These are phyloP conservation scores for Pseudoscleropodium purum DNA, from an alignment of 225 moss, liverwort and hornwort genomes.

Conservation along the genomic window DNA sequence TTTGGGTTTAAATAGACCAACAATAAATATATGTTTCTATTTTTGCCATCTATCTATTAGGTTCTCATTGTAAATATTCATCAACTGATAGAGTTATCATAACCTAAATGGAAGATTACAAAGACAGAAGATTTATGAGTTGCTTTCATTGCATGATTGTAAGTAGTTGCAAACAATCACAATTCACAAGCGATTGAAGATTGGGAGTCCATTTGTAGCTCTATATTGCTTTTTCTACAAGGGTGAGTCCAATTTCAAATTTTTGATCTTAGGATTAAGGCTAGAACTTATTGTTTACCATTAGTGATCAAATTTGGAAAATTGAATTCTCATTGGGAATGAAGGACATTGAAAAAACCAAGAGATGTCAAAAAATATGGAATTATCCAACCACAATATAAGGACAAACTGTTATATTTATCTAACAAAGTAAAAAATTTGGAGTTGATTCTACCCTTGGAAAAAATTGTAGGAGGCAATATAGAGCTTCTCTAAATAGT, in stretches of 20 bases:
- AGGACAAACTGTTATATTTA: not conserved
- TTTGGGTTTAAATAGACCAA: too few relatives aligned
- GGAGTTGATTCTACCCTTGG: not conserved
- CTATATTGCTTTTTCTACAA: not conserved
- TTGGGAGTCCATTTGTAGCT: too few relatives aligned
- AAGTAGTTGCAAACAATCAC: too few relatives aligned
- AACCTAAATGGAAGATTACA: too few relatives aligned
- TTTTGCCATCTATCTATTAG: not conserved
- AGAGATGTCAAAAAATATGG: accelerated
- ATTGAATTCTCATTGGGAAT: not conserved
- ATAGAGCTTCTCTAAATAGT: not conserved
- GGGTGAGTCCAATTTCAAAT: not conserved
- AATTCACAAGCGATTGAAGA: too few relatives aligned
- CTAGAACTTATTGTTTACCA: not conserved
- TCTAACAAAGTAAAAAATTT: not conserved
- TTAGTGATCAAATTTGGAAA: not conserved
- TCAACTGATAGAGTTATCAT: too few relatives aligned
- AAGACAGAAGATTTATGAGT: too few relatives aligned
- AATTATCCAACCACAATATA: not conserved
- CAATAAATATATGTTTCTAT: too few relatives aligned
- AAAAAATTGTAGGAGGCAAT: not conserved
- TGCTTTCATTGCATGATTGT: not conserved
- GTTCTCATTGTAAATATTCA: too few relatives aligned
- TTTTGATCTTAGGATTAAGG: accelerated
- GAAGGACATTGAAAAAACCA: not conserved